phyloP scores from a whole-genome alignment of 2,329 filamentous ascomycete genomes.

The Incumbomyces lentus region DNA sequence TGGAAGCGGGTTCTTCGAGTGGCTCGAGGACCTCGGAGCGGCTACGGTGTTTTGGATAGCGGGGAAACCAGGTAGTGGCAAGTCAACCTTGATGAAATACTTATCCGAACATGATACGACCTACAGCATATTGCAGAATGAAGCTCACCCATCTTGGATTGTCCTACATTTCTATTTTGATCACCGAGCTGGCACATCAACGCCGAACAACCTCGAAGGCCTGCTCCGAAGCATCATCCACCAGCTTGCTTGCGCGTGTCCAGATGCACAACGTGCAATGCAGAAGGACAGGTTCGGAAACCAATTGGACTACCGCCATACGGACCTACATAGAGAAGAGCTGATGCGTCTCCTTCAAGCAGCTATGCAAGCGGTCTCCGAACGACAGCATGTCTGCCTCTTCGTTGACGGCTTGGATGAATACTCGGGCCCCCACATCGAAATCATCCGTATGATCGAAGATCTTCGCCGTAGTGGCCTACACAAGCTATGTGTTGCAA shows the following conservation, averaged over 20 bases:
- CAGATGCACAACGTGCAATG: neutral
- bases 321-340: neutral
- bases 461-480: neutral
- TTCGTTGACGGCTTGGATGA: neutral
- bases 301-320: no score
- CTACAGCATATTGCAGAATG: neutral
- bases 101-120: neutral
- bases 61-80: neutral
- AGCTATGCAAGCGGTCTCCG: no score
- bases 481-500: neutral
- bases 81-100: neutral
- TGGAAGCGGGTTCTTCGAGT: neutral
- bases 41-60: neutral
- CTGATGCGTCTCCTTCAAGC: neutral
- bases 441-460: neutral
- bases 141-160: neutral
- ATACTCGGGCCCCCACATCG: no score
- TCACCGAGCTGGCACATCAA: neutral
- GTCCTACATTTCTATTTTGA: neutral
- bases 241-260: neutral
- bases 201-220: neutral
- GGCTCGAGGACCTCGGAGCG: neutral
- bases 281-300: no score
- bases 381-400: neutral
- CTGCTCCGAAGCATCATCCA: neutral